phyloP scores from a whole-genome alignment of 768 basidiomycete genomes.

The Lactarius tabidus region DNA sequence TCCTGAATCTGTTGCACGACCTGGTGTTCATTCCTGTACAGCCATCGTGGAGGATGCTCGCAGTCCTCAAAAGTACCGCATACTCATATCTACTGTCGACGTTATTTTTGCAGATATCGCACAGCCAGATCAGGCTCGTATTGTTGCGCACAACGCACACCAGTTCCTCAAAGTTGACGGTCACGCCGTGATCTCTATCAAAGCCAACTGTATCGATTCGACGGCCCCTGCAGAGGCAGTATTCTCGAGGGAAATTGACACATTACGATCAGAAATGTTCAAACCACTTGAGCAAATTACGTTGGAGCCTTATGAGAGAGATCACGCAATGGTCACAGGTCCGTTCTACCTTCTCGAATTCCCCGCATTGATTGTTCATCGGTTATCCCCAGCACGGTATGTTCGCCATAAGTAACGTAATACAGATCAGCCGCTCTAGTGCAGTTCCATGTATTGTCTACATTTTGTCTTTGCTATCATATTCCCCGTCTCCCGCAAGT shows the following conservation, averaged over 20 bases:
- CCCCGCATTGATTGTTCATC: conserved; percentile 8
- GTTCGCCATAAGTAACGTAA: conserved; percentile 39
- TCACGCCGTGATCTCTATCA: conserved; percentile 94
- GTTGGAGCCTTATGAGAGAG: conserved; percentile 88
- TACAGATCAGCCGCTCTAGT: background rate
- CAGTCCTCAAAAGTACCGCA: conserved; percentile 93
- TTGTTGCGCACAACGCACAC: conserved; percentile 88
- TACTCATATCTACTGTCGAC: conserved; percentile 93
- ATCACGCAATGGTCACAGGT: conserved; percentile 89
- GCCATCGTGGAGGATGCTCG: conserved; percentile 98
- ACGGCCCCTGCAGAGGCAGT: conserved; percentile 87
- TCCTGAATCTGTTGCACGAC: background rate
- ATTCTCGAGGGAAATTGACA: conserved; percentile 84
- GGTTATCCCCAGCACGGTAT: conserved; percentile 39
- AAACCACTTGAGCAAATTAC: conserved; percentile 97
- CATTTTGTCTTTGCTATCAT: conserved; percentile 20
- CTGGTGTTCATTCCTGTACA: conserved; percentile 30
- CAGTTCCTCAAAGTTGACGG: conserved; percentile 95
- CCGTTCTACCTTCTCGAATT: conserved; percentile 28
- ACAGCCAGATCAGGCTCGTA: conserved; percentile 98
- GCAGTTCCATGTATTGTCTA: conserved; percentile 20
- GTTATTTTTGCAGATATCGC: conserved; percentile 98
- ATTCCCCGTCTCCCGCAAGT: background rate
- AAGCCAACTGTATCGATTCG: conserved; percentile 98
- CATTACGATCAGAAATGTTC: conserved; percentile 70